These are phyloP conservation scores for Fusarium incarnatum DNA, from an alignment of 2,329 filamentous ascomycete genomes.

Conservation along the genomic window DNA sequence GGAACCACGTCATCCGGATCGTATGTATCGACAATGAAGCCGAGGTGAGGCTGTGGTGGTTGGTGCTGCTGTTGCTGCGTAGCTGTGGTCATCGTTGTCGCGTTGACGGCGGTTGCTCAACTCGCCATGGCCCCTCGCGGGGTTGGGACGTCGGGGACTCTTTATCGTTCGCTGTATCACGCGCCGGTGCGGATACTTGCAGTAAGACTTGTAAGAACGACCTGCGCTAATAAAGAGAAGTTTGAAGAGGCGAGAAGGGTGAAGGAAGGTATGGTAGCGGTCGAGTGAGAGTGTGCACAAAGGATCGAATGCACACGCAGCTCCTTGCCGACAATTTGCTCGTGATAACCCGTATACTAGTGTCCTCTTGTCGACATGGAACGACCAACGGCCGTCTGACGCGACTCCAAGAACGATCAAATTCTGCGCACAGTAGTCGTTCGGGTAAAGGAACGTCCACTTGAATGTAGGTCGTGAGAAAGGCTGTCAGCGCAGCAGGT, in stretches of 20 bases:
- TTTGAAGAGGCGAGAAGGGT: slow-evolving; percentile 2
- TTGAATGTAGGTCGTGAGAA: slow-evolving; percentile 17
- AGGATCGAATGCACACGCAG: slow-evolving; percentile 8
- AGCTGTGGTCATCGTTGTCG: slow-evolving; percentile 51
- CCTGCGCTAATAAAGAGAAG: slow-evolving; percentile 1
- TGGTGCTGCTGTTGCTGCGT: slow-evolving; percentile 50
- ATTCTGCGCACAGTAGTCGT: neutral
- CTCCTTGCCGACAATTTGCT: slow-evolving; percentile 7
- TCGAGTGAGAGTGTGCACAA: slow-evolving; percentile 6
- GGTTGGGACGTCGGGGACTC: slow-evolving; percentile 26
- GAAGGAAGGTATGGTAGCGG: slow-evolving; percentile 1
- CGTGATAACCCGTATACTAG: slow-evolving; percentile 15
- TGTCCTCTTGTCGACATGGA: slow-evolving; percentile 9
- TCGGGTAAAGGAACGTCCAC: slow-evolving; percentile 5
- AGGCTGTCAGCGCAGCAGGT: slow-evolving; percentile 21
- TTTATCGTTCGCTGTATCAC: slow-evolving; percentile 29
- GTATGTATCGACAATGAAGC: slow-evolving; percentile 52
- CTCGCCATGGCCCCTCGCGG: slow-evolving; percentile 51
- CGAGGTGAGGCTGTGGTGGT: slow-evolving; percentile 44
- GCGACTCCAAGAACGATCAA: slow-evolving; percentile 1
- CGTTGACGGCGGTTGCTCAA: slow-evolving; percentile 48
- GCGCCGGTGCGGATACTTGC: slow-evolving; percentile 18
- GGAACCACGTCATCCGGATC: slow-evolving; percentile 59
- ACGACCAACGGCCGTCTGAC: slow-evolving; percentile 5
- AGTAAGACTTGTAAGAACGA: slow-evolving; percentile 2